Evolutionary conservation across 306 rosid species (phyloP), one percentile per base, ranked within the genome.

Genomic region (Cicer pinnatifidum): DNA sequence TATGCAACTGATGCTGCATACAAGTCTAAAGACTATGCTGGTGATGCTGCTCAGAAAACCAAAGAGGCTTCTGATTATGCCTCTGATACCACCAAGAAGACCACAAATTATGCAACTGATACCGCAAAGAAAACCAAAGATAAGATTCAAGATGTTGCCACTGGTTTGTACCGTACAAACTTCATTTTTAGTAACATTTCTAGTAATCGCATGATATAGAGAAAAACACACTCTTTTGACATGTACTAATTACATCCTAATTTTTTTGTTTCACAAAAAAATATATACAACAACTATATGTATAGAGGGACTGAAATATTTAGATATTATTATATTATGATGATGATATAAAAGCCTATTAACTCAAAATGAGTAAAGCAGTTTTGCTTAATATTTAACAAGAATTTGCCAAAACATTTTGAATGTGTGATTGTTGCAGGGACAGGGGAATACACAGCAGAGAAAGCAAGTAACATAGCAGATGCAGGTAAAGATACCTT

Each of bases 361-460:
- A 48, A 6, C 16, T n/a, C 6, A n/a, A 48, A 51, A 12, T 54
- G 51, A 8, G 7, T 52, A 6, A 13, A 15, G 44, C 11, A 6
- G 3, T 13, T 8, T 51, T n/a, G 23, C 1, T 50, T 50, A 6
- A 50, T 11, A 8, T n/a, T 50, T 17, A 46, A 46, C 5, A 46
- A 48, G 5, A 50, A 35, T 48, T 7, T 39, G 2, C 17, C 7
- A 63, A 38, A 28, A 28, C 35, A 28, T 28, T 28, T 28, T 28
- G n/a, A 11, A 15, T 9, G 53, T 20, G 13, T 20, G 17, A 13
- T 5, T 53, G 41, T 48, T 47, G 16, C 88, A 92, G 96, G 81
- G n/a, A 73, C 85, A 1, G 84, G 88, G 0, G 60, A 88, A 16
- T 85, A 79, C 70, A 56, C 92, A 4, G 72, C 68, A 33, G 88